phyloP scores from a whole-genome alignment of 2,329 filamentous ascomycete species.

The Beauveria brongniartii region DNA sequence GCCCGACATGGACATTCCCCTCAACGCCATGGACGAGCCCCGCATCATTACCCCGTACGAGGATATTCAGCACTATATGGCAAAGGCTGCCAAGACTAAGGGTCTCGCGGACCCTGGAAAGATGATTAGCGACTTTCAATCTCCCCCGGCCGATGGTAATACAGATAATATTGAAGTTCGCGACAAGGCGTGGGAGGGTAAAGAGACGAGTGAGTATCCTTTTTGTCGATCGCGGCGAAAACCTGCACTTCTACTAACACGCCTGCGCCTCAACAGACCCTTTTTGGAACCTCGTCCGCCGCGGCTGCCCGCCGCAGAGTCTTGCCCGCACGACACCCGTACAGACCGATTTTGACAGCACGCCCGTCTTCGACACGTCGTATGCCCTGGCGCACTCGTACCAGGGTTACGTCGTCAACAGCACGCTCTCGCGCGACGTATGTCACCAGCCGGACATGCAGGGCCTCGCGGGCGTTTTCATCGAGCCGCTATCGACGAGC shows the following conservation, averaged over 20 bases:
- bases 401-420: conserved; percentile 54
- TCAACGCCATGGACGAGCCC: conserved; percentile 62
- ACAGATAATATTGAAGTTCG: conserved; percentile 27
- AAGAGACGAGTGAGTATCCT: conserved; percentile 36
- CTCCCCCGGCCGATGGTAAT: conserved; percentile 30
- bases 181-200: conserved; percentile 44
- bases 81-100: conserved; percentile 40
- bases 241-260: background rate
- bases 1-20: conserved; percentile 59
- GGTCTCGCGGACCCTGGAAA: conserved; percentile 35
- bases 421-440: conserved; percentile 50
- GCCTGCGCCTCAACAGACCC: conserved; percentile 28
- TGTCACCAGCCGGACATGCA: conserved; percentile 60
- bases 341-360: conserved; percentile 34
- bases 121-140: conserved; percentile 36
- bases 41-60: conserved; percentile 57
- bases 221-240: background rate
- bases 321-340: conserved; percentile 43
- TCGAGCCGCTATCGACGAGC: conserved; percentile 48
- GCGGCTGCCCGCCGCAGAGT: conserved; percentile 56
- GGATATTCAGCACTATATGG: conserved; percentile 46
- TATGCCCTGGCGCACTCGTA: conserved; percentile 41
- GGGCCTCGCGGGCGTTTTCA: conserved; percentile 56
- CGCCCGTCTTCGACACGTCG: conserved; percentile 37
- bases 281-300: conserved; percentile 50